These are phyloP conservation scores for Cyclotella choctawhatcheeana DNA, from an alignment of 108 stramenopile species.

Conservation along the genomic window DNA sequence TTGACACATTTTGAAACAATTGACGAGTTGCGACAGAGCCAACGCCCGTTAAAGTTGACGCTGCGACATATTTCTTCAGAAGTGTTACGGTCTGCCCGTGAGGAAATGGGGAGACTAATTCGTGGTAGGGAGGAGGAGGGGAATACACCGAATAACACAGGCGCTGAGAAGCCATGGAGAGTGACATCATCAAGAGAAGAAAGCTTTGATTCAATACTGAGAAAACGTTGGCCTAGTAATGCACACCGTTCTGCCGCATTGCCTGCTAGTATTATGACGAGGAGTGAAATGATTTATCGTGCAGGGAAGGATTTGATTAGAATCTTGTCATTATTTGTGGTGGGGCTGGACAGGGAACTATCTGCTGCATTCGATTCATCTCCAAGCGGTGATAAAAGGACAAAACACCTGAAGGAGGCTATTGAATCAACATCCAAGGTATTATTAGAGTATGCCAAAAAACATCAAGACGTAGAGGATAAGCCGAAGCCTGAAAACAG, in stretches of 20 bases:
- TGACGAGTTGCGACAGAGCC: conserved; percentile 85
- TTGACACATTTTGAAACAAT: conserved; percentile 92
- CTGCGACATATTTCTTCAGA: conserved; percentile 71
- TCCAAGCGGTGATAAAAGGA: neutral
- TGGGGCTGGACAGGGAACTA: conserved; percentile 77
- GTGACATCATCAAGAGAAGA: conserved; percentile 15
- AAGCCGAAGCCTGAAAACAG: neutral
- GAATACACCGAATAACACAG: neutral
- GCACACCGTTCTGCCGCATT: neutral
- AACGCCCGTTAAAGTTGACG: conserved; percentile 79
- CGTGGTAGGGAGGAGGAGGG: conserved; percentile 55
- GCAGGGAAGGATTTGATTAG: conserved; percentile 79
- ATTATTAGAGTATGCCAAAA: conserved; percentile 71
- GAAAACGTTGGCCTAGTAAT: conserved; percentile 38
- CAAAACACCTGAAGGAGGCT: conserved; percentile 73
- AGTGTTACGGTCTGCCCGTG: conserved; percentile 69
- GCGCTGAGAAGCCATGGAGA: conserved; percentile 36
- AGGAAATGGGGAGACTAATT: conserved; percentile 89
- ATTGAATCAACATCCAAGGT: conserved; percentile 83
- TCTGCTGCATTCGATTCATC: neutral
- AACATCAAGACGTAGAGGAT: conserved; percentile 48
- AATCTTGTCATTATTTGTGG: conserved; percentile 73
- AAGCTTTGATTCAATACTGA: conserved; percentile 42
- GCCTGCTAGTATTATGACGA: conserved; percentile 15
- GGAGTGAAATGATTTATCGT: conserved; percentile 63